A percentile compares a stretch with the other conserved stretches of the same genome.
phyloP scores from a whole-genome alignment of 345 rosid species.

The Salix brachista region DNA sequence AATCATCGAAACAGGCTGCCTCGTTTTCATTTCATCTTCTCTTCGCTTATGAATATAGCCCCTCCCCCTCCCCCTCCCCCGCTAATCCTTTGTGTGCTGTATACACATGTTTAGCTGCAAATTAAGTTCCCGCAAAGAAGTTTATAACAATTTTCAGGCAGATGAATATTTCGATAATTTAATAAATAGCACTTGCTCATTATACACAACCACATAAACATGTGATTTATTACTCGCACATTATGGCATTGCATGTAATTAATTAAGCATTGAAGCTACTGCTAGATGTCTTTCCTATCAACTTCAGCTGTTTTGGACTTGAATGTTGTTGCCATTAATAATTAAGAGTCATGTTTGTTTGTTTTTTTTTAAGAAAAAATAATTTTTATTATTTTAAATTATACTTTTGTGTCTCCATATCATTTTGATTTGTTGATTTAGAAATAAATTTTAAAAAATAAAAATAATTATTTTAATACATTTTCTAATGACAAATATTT shows the following conservation, averaged over 20 bases:
- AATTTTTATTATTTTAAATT: no score
- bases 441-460: no score
- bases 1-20: neutral
- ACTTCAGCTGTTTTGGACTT: neutral
- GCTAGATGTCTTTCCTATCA: neutral
- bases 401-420: no score
- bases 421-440: no score
- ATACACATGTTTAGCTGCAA: no score
- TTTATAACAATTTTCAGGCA: neutral
- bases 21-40: neutral
- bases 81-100: neutral
- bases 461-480: no score
- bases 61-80: neutral
- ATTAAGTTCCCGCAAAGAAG: neutral
- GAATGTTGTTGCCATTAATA: no score
- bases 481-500: no score
- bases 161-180: neutral
- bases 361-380: no score
- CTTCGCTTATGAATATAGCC: neutral
- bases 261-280: neutral
- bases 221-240: no score
- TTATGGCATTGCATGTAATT: neutral
- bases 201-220: no score
- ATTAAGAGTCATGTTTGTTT: no score
- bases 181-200: neutral